Evolutionary conservation across 2,329 filamentous ascomycete species (phyloP).

Genomic region (Onygena corvina): DNA sequence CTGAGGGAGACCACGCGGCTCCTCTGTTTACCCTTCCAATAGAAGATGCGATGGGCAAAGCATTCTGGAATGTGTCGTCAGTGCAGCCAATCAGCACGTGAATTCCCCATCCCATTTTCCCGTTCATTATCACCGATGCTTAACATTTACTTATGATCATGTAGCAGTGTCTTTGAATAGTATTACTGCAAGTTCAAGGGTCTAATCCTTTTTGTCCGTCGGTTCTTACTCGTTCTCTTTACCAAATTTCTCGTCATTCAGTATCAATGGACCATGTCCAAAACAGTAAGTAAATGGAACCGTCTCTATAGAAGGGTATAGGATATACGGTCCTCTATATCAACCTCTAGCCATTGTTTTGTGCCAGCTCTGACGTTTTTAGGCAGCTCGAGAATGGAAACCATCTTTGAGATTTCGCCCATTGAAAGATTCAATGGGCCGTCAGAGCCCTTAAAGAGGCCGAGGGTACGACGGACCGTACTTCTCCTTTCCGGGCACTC

Average conservation of each 20-base stretch:
- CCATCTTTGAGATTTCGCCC: conserved; percentile 56
- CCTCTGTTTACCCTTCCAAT: background rate
- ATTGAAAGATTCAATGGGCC: conserved; percentile 54
- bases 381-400: background rate
- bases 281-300: background rate
- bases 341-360: no score
- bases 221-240: no score
- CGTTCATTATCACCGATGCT: no score
- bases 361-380: background rate
- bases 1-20: background rate
- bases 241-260: no score
- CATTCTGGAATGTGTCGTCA: background rate
- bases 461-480: conserved; percentile 44
- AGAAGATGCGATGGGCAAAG: background rate
- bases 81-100: background rate
- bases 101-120: background rate
- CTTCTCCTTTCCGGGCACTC: background rate
- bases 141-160: background rate
- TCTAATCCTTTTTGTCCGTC: no score
- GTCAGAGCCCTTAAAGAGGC: conserved; percentile 60
- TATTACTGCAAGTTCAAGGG: no score
- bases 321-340: background rate
- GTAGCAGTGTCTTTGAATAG: no score
- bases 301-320: background rate
- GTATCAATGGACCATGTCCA: no score